Conservation (phyloP, 176 grass and related monocot species). For the Phoenix dactylifera region DNA sequence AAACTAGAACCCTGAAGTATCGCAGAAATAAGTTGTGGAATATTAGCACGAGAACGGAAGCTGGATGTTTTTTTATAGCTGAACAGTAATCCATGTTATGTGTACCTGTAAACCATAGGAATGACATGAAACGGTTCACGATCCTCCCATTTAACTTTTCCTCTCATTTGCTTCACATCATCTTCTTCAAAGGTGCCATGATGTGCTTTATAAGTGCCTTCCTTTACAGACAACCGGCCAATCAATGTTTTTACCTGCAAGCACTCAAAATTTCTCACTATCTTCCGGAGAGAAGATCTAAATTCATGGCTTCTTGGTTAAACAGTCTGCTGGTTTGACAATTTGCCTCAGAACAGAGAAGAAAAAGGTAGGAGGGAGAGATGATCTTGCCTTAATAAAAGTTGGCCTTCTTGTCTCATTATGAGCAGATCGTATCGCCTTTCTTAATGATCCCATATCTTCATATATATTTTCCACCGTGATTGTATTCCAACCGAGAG, state of each 20-base stretch:
- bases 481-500: constrained; percentile 4
- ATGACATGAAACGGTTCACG: constrained; percentile 5
- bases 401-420: neutral
- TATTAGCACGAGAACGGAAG: too few species aligned
- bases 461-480: constrained; percentile 3
- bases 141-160: neutral
- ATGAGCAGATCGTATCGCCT: constrained; percentile 2
- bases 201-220: constrained; percentile 7
- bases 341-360: too few species aligned
- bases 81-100: too few species aligned
- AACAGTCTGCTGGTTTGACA: too few species aligned
- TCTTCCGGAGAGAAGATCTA: too few species aligned
- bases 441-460: neutral
- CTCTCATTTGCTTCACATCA: constrained; percentile 7
- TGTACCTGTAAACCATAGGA: constrained; percentile 8
- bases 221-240: neutral
- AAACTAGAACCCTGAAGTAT: too few species aligned
- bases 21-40: too few species aligned
- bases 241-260: constrained; percentile 8
- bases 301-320: too few species aligned
- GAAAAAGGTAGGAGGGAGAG: too few species aligned
- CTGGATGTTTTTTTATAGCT: neutral
- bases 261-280: neutral
- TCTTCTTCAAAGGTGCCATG: constrained; percentile 7
- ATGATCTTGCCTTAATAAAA: constrained; percentile 1